Evolutionary conservation across 2,329 filamentous ascomycete genomes (phyloP), one percentile per base, ranked within the genome.

Genomic region (Xylaria sp.): DNA sequence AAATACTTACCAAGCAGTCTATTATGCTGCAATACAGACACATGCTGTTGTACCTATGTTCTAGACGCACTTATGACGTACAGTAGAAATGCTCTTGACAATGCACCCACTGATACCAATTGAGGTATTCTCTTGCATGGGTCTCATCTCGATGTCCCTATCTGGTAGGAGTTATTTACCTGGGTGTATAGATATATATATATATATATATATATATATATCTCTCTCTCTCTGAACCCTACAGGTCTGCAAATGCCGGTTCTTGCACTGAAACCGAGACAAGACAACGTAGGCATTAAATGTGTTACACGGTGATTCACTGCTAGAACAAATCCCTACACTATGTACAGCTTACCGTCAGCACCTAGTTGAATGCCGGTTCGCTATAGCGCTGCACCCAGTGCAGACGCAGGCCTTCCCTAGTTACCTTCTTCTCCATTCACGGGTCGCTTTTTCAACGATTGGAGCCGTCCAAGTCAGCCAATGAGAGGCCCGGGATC

Each of bases 401-500:
- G 54, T n/a, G 47, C 36, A 59, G 30, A 27, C 24, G 24, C 24
- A 27, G 24, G 4, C 19, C 19, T 36, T 27, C 45, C 54, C 60
- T 17, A 45, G 24, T 27, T 51, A n/a, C 14, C 30, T 30, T 12
- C 14, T 36, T 30, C 55, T 27, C 57, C 34, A 47, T 53, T 24
- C n/a, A 39, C 53, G 27, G 27, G 27, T 24, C 27, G n/a, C 42
- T 50, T 60, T 62, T 47, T 36, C 39, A 19, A 58, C 42, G 12
- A 58, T 53, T 32, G 50, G 17, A 39, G 53, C 56, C 21, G 53
- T 68, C 48, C 14, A 8, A 56, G 48, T 55, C 30, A 36, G 27
- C 75, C 75, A 77, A 76, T 77, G 39, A 68, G 55, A 73, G 7
- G 58, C 51, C 51, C 11, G 50, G 60, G 63, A 47, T 69, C 39